Evolutionary conservation across 2,329 filamentous ascomycete species (phyloP).

Genomic region (Penicillium oxalicum): DNA sequence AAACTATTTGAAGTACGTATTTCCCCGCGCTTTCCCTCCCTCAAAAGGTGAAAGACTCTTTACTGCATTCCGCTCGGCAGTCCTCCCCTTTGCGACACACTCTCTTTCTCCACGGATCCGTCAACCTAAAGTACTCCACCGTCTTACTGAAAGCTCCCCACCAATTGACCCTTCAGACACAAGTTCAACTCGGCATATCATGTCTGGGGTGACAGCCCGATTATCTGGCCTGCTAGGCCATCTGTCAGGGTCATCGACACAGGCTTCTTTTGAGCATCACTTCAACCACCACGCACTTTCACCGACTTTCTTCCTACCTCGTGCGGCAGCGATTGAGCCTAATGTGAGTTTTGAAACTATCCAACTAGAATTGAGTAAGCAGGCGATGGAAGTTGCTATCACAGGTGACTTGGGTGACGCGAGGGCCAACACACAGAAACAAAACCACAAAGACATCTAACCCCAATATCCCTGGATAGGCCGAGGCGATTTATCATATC

Average conservation of each 20-base stretch:
- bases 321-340: constrained; percentile 83
- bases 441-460: neutral
- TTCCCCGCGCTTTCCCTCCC: constrained; percentile 5
- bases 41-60: too few relatives aligned
- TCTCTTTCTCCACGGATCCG: neutral
- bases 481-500: constrained; percentile 76
- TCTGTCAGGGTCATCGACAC: constrained; percentile 14
- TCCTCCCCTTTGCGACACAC: neutral
- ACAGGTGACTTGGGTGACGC: too few relatives aligned
- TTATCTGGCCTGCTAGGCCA: constrained; percentile 28
- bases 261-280: constrained; percentile 24
- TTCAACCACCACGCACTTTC: constrained; percentile 58
- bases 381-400: too few relatives aligned
- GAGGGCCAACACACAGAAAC: too few relatives aligned
- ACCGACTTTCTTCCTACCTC: constrained; percentile 78
- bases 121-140: too few relatives aligned
- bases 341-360: constrained; percentile 45
- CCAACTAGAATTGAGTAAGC: too few relatives aligned
- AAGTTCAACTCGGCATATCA: constrained; percentile 5
- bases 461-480: constrained; percentile 37
- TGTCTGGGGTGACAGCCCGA: constrained; percentile 23
- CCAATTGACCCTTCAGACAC: neutral
- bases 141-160: neutral
- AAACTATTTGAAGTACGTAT: neutral
- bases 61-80: neutral